phyloP scores from a whole-genome alignment of 225 moss, liverwort and hornwort species.

The Pseudoscleropodium purum region DNA sequence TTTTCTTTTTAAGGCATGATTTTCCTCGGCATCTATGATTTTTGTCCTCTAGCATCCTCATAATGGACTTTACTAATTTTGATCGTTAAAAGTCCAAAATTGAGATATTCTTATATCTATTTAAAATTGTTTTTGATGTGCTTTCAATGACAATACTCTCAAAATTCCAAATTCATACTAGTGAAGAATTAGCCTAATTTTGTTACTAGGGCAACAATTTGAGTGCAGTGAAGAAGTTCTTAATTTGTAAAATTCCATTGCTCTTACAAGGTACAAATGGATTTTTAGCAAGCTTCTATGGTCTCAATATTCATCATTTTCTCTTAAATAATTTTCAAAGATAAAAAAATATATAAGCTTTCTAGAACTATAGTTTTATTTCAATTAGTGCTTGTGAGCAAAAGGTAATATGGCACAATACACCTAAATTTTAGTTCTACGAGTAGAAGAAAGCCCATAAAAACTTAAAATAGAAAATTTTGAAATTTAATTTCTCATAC shows the following conservation, averaged over 20 bases:
- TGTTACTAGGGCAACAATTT: neutral
- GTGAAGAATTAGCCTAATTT: neutral
- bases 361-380: too few species aligned
- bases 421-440: too few species aligned
- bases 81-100: neutral
- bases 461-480: too few species aligned
- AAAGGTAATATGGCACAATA: too few species aligned
- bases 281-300: fast-evolving
- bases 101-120: neutral
- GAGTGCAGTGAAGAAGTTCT: neutral
- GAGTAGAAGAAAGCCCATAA: too few species aligned
- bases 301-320: too few species aligned
- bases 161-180: neutral
- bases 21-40: neutral
- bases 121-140: too few species aligned
- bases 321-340: too few species aligned
- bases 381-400: too few species aligned
- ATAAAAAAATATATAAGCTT: too few species aligned
- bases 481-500: too few species aligned
- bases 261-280: fast-evolving
- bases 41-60: neutral
- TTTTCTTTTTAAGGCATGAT: neutral
- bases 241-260: neutral
- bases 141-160: neutral
- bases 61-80: neutral